These are phyloP conservation scores for Septoria petroselini DNA, from an alignment of 2,329 filamentous ascomycete genomes.

Conservation along the genomic window DNA sequence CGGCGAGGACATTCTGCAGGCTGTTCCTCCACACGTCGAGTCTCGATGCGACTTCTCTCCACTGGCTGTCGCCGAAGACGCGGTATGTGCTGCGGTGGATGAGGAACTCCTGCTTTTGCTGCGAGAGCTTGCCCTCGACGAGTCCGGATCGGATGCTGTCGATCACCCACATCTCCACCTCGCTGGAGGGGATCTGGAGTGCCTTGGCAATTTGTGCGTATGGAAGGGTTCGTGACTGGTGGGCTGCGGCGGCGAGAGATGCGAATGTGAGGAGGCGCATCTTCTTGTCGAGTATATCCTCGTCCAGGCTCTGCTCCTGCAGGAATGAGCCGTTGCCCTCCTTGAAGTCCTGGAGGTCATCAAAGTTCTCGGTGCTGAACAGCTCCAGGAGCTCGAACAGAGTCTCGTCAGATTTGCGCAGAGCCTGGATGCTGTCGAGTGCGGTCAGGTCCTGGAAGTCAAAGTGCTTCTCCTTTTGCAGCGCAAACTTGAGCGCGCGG, in stretches of 20 bases:
- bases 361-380: conserved; percentile 88
- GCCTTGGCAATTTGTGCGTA: conserved; percentile 82
- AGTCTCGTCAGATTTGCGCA: conserved; percentile 76
- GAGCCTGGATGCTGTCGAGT: conserved; percentile 76
- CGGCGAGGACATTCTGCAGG: conserved; percentile 71
- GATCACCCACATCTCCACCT: conserved; percentile 98
- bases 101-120: conserved; percentile 87
- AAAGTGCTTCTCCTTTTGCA: conserved; percentile 63
- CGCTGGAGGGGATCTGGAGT: conserved; percentile 74
- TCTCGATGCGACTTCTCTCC: conserved; percentile 86
- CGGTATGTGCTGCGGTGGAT: conserved; percentile 96
- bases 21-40: conserved; percentile 89
- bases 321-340: conserved; percentile 86
- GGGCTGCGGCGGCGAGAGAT: conserved; percentile 75
- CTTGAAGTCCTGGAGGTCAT: conserved; percentile 94
- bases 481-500: conserved; percentile 64
- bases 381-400: conserved; percentile 93
- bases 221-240: conserved; percentile 77
- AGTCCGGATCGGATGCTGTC: conserved; percentile 94
- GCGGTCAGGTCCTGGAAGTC: conserved; percentile 70
- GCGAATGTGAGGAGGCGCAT: conserved; percentile 94
- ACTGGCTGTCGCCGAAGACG: conserved; percentile 97
- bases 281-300: conserved; percentile 78
- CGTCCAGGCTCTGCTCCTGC: conserved; percentile 68
- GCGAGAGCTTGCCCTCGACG: conserved; percentile 93